Conservation (phyloP, 2,329 filamentous ascomycete genomes). For the Magnaporthiopsis incrustans region DNA sequence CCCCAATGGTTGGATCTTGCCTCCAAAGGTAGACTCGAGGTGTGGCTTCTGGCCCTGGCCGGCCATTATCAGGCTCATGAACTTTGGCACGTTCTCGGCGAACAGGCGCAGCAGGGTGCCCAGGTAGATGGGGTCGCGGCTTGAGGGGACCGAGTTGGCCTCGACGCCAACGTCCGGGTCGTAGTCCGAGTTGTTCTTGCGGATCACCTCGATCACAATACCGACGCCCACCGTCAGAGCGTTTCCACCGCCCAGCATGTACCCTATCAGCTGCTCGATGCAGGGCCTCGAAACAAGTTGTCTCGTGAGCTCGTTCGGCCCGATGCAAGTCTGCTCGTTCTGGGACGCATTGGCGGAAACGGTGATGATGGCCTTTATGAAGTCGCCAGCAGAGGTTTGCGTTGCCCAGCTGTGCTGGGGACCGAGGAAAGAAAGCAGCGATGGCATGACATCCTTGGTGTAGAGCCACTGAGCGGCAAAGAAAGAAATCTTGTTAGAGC, state of each 20-base stretch:
- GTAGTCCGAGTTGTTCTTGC: slow-evolving; percentile 99
- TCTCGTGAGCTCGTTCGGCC: slow-evolving; percentile 90
- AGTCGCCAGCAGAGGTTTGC: slow-evolving; percentile 94
- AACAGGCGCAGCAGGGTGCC: slow-evolving; percentile 85
- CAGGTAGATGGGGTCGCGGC: slow-evolving; percentile 89
- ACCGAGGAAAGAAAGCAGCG: slow-evolving; percentile 76
- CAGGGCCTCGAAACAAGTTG: slow-evolving; percentile 85
- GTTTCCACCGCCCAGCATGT: slow-evolving; percentile 92
- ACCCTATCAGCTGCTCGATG: slow-evolving; percentile 73
- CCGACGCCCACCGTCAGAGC: slow-evolving; percentile 92
- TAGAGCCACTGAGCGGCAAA: slow-evolving; percentile 67
- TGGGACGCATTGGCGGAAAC: slow-evolving; percentile 97
- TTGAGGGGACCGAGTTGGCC: slow-evolving; percentile 70
- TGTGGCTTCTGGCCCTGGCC: slow-evolving; percentile 64
- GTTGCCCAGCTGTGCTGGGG: slow-evolving; percentile 81
- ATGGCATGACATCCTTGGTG: slow-evolving; percentile 78
- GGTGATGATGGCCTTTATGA: slow-evolving; percentile 97
- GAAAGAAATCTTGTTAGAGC: slow-evolving; percentile 8
- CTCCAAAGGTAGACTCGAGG: slow-evolving; percentile 80
- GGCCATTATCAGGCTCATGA: slow-evolving; percentile 84
- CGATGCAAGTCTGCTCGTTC: slow-evolving; percentile 97
- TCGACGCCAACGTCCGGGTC: slow-evolving; percentile 85
- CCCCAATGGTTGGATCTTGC: slow-evolving; percentile 84
- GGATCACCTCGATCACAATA: slow-evolving; percentile 95
- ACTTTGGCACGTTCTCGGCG: slow-evolving; percentile 83